Evolutionary conservation across 192 early-diverging fungal genomes (phyloP), one percentile per base, ranked within the genome.

Genomic region (Backusella australiensis): DNA sequence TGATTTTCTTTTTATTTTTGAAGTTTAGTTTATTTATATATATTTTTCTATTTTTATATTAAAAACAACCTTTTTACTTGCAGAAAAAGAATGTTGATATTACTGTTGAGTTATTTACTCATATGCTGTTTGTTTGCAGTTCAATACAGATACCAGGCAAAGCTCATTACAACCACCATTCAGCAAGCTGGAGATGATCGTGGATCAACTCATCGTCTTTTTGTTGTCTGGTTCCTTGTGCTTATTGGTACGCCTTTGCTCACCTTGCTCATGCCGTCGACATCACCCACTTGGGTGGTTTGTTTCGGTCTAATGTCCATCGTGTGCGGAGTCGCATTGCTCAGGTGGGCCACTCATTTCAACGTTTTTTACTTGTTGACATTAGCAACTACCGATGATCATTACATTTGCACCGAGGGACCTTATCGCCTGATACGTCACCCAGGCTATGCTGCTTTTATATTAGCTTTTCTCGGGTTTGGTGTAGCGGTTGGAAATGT

Each of bases 401-500:
- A 77, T 41, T 83, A 67, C 21, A 69, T 69, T 39, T 77, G 69
- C n/a, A 72, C 73, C 15, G 76, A 66, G 26, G 78, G 73, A 14
- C 82, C 82, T 1, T 83, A 80, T 38, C 76, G 74, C 67, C 36
- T 80, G 26, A 76, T 83, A 39, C 75, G 81, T 34, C 81, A 83
- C 66, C 78, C 78, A 15, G 76, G 72, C 11, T 83, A 80, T 42
- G 2, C 68, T 17, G 82, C 79, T 19, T 71, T 75, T 39, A 21
- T 80, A 34, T 26, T 83, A 32, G 68, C 75, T 19, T 80, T 76
- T 73, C 21, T 41, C 66, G 78, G 82, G 1, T 83, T 83, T 49
- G 78, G 52, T 23, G 32, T 83, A 3, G 53, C 78, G 7, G 26
- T 63, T 0, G 35, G 72, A 14, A 77, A 80, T 41, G 68, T 49